Evolutionary conservation across 1,284 basidiomycete genomes (phyloP), one percentile per base, ranked within the genome.

Genomic region (Trametes hirsuta): DNA sequence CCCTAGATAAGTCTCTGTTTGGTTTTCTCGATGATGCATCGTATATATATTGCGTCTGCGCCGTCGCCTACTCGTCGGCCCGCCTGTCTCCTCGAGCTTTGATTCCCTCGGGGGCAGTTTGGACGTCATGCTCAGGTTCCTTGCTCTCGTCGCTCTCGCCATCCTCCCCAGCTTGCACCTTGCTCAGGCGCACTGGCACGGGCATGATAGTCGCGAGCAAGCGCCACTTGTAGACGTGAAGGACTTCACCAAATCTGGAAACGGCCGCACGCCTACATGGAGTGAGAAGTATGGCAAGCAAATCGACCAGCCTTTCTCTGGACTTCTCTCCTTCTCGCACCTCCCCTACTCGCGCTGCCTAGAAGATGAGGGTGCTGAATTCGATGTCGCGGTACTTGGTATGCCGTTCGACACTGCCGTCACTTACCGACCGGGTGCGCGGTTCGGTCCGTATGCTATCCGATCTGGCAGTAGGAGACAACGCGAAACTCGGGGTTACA

Each of bases 361-460:
- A 30, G 87, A 91, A 63, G 80, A 88, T 59, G 79, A 80, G 58
- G 71, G 71, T 11, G 71, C 69, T 5, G 59, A 72, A 4, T 91
- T 90, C 68, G 90, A 93, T 70, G 84, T 93, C 58, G 91, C 90
- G 1, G 72, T 94, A 44, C 74, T 94, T 8, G 93, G 92, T 6
- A 85, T 93, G 77, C 92, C 91, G 0, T 93, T 94, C 69, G 92
- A 94, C 68, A 93, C 90, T 4, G 83, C 79, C 1, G 86, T 88
- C 15, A 81, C 81, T 1, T 92, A 90, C 68, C 77, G 91, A 58
- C 83, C 88, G 53, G 90, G 88, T 59, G 91, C 91, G 25, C 84
- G 92, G 3, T 94, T 94, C 76, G 92, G 92, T 10, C 92, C 91
- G 2, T 84, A 83, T 68, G 91, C 88, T 6, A 94, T 94, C 67